Conservation (phyloP, 371 early-diverging fungal genomes). For the Syncephalis fuscata region DNA sequence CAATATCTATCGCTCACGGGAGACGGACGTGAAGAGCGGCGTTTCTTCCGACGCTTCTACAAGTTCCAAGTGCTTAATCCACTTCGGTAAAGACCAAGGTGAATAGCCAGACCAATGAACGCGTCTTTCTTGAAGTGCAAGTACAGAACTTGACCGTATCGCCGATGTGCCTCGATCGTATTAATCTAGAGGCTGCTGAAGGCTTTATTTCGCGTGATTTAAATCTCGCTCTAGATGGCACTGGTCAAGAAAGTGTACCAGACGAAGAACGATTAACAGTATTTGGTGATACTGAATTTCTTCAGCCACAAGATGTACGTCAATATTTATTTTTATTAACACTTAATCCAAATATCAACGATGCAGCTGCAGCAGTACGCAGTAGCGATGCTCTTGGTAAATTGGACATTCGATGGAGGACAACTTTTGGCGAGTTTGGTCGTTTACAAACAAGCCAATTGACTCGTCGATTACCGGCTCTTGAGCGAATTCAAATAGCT, state of each 20-base stretch:
- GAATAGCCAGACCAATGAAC: constrained; percentile 48
- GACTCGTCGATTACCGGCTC: constrained; percentile 56
- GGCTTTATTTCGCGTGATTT: constrained; percentile 52
- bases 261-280: constrained; percentile 10
- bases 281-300: constrained; percentile 34
- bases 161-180: constrained; percentile 72
- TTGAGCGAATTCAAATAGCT: constrained; percentile 60
- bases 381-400: constrained; percentile 75
- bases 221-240: constrained; percentile 21
- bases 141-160: constrained; percentile 70
- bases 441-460: constrained; percentile 90
- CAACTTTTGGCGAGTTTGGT: constrained; percentile 69
- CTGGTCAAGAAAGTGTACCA: not conserved
- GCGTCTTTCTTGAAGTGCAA: constrained; percentile 82
- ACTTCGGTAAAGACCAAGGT: constrained; percentile 91
- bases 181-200: constrained; percentile 69
- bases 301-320: constrained; percentile 63
- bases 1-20: constrained; percentile 45
- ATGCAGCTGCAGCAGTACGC: constrained; percentile 38
- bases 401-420: constrained; percentile 87
- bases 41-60: constrained; percentile 76
- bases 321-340: constrained; percentile 79
- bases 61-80: constrained; percentile 93
- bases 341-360: constrained; percentile 13
- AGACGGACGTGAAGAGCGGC: constrained; percentile 23